Conservation (phyloP, 1,139 yeast species). For the Kodamaea alishanica region DNA sequence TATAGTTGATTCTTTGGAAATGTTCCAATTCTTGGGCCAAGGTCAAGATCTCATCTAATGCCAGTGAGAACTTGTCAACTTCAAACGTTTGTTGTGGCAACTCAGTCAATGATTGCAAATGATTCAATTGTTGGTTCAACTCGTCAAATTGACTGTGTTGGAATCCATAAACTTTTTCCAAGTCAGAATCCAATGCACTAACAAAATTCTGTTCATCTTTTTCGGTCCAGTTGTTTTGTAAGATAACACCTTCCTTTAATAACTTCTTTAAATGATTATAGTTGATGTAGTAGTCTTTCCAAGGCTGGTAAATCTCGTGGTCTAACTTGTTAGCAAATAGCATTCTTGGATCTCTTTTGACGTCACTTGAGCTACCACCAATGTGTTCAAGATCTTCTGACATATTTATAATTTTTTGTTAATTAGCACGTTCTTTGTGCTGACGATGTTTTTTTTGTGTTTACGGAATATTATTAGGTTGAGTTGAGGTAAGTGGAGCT, state of each 20-base stretch:
- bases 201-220: constrained; percentile 81
- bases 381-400: neutral
- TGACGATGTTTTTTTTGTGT: no score
- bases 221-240: constrained; percentile 34
- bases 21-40: constrained; percentile 84
- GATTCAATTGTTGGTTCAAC: constrained; percentile 60
- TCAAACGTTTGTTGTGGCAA: constrained; percentile 40
- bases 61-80: constrained; percentile 53
- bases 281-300: constrained; percentile 80
- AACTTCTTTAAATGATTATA: constrained; percentile 78
- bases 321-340: constrained; percentile 81
- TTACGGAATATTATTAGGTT: no score
- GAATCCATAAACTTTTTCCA: constrained; percentile 90
- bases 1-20: constrained; percentile 85
- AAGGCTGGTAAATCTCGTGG: constrained; percentile 79
- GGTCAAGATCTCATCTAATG: constrained; percentile 69
- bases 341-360: constrained; percentile 41
- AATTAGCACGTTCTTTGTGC: no score
- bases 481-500: no score
- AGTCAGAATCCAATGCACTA: constrained; percentile 71
- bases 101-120: constrained; percentile 51
- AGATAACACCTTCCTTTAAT: constrained; percentile 72
- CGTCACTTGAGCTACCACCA: neutral
- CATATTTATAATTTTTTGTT: no score
- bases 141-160: constrained; percentile 70